Base-by-base conservation (phyloP, 1,284 basidiomycete genomes). In the Rhodofomes roseus region DNA sequence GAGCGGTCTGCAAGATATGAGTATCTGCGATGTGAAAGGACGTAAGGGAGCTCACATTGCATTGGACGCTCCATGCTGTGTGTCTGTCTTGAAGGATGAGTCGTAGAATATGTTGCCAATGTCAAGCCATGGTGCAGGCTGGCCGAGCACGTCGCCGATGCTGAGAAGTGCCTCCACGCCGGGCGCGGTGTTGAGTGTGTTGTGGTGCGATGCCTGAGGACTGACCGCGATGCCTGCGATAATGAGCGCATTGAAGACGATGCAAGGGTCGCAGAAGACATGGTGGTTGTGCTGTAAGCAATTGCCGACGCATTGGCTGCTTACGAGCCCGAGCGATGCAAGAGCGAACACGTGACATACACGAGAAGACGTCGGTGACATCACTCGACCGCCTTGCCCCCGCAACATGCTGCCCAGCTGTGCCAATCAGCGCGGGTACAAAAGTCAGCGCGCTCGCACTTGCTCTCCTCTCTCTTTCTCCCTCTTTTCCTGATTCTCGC, bases 1-100 rank as follows among this genome's bases (percentile, higher is more conserved):
- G 90, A 90, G 25, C 94, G 89, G 52, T 79, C 93, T 95, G 22
- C 16, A 16, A 4, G 44, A n/a, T 16, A 6, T 54, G 40, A 46
- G 51, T 22, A 27, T 44, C 39, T 37, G n/a, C 29, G 55, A 2
- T 31, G 34, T n/a, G 9, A 14, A 29, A 9, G 9, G 36, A 41
- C 7, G 11, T 31, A 27, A 43, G 41, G 9, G 23, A 8, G 57
- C 67, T 9, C 52, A 71, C 70, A 62, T 56, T 72, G 70, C 12
- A 63, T 57, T 50, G 67, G 61, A 43, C 69, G 54, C 23, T 65
- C 62, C 12, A 60, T 43, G 37, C 54, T 56, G 4, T 60, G 16
- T 0, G 43, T 11, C 36, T 54, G 44, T 25, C 62, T 68, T 18
- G 65, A 60, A 6, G 68, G 61, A 54, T 75, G 58, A 34, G 67